Conservation (phyloP, 257 asterid genomes). For the Solanum pinnatisectum region DNA sequence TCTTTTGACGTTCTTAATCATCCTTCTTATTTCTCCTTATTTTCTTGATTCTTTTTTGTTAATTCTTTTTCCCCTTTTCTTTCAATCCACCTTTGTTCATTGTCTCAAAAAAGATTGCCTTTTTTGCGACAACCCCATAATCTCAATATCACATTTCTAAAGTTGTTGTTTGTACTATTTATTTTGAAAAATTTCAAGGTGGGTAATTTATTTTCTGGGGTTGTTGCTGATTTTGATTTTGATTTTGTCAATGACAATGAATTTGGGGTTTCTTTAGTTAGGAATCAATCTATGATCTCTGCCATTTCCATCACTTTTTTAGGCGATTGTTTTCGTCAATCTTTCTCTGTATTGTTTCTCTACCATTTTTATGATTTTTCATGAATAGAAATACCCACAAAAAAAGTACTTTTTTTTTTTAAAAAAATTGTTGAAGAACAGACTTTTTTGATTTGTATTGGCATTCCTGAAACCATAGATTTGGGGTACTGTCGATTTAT, state of each 20-base stretch:
- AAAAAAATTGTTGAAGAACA: neutral
- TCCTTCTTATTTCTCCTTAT: neutral
- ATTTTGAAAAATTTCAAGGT: neutral
- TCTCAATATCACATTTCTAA: neutral
- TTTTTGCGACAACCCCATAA: neutral
- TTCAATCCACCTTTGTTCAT: neutral
- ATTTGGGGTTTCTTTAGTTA: neutral
- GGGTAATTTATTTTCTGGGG: neutral
- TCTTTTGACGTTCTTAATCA: neutral
- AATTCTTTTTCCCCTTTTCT: neutral
- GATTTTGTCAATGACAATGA: neutral
- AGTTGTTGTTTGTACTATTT: neutral
- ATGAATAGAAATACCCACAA: constrained; percentile 1
- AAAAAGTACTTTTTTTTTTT: neutral
- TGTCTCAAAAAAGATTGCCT: neutral
- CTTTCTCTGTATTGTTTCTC: constrained; percentile 69
- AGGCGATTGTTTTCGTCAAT: constrained; percentile 33
- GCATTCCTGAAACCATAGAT: neutral
- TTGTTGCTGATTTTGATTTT: neutral
- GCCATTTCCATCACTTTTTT: constrained; percentile 7
- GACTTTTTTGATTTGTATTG: neutral
- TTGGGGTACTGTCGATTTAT: neutral
- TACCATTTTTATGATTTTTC: constrained; percentile 60
- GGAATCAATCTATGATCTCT: constrained; percentile 19
- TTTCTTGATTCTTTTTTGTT: neutral